A percentile compares a stretch with the other conserved stretches of the same genome.
These are phyloP conservation scores for Pluteus cervinus DNA, from an alignment of 768 basidiomycete species.

Conservation along the genomic window DNA sequence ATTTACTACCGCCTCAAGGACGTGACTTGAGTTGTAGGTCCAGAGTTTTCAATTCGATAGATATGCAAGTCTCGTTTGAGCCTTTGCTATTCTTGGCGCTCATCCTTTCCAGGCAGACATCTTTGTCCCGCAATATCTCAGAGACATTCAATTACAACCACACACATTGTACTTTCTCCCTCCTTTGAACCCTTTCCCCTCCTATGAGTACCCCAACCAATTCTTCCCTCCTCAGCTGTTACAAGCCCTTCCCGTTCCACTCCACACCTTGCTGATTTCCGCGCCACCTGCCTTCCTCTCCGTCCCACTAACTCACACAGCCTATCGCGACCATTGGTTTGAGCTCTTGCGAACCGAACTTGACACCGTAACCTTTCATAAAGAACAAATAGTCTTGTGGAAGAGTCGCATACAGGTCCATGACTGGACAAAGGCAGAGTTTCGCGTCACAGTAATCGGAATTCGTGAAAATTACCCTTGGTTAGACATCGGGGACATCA, in stretches of 20 bases:
- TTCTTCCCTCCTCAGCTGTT: slow-evolving; percentile 13
- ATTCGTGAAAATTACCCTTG: slow-evolving; percentile 34
- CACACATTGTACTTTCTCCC: slow-evolving; percentile 36
- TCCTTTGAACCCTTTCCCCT: slow-evolving; percentile 36
- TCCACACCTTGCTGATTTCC: slow-evolving; percentile 2
- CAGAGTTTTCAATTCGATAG: slow-evolving; percentile 30
- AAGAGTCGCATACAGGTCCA: slow-evolving; percentile 27
- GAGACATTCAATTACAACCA: slow-evolving; percentile 40
- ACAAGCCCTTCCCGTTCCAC: slow-evolving; percentile 10
- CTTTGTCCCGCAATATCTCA: slow-evolving; percentile 43
- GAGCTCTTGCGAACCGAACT: slow-evolving; percentile 40
- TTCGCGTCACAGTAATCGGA: slow-evolving; percentile 30
- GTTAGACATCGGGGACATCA: slow-evolving; percentile 38
- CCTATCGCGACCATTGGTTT: slow-evolving; percentile 36
- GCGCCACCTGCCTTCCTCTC: slow-evolving; percentile 19
- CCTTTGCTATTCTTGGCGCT: slow-evolving; percentile 1
- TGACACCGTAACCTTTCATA: slow-evolving; percentile 31
- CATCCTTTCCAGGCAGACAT: slow-evolving; percentile 33
- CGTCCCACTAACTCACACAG: slow-evolving; percentile 21
- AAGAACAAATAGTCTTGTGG: slow-evolving; percentile 40
- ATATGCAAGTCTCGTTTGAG: slow-evolving; percentile 28
- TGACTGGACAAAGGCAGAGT: slow-evolving; percentile 32
- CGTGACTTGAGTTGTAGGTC: slow-evolving; percentile 2
- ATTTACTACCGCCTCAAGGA: slow-evolving; percentile 15
- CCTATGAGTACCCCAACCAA: slow-evolving; percentile 16